Base-by-base conservation (phyloP, 2,329 filamentous ascomycete species). In the Xylariales sp. region DNA sequence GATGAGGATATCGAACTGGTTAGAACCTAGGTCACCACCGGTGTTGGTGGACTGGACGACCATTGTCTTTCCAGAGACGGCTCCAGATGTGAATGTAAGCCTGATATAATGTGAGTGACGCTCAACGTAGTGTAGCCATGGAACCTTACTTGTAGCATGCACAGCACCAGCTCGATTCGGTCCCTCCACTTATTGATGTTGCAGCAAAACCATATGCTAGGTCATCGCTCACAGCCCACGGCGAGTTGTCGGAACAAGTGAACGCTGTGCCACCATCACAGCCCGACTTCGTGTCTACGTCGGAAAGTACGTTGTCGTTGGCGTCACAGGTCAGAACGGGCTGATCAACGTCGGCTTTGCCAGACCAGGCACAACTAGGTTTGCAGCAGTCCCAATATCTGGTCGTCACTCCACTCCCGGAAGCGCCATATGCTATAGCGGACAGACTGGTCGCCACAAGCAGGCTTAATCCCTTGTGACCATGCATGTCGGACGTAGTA, bases 31-130 rank as follows among this genome's bases (percentile, higher is more conserved):
- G 55, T 77, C 74, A 24, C 63, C 64, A 27, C 73, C 76, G 3
- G 74, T 78, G 54, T 80, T 80, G 4, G 73, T 78, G 14, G 71
- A 68, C 49, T 80, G 76, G 10, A 79, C 67, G 40, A 79, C 66
- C 70, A 78, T 74, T 37, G 65, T 70, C 60, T 79, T 78, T 29
- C 74, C 73, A 16, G 60, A 53, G 14, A 75, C 63, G 3, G 68
- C 55, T 4, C 67, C 68, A 38, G 54, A 59, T 1, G 63, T 65
- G 45, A 66, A 66, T 25, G 45, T 38, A 11, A 57, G 46, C 40
- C 53, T 57, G 40, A 31, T 15, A 2, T 18, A 19, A 21, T 2
- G 6, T 25, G 25, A 31, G 6, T 22, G 37, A 18, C 6, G 7
- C 7, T 14, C 19, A 36, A 15, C 16, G 22, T 7, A 32, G 33